Evolutionary conservation across 2,329 filamentous ascomycete species (phyloP), one percentile per base, ranked within the genome.

Genomic region (Alternaria tenuissima): DNA sequence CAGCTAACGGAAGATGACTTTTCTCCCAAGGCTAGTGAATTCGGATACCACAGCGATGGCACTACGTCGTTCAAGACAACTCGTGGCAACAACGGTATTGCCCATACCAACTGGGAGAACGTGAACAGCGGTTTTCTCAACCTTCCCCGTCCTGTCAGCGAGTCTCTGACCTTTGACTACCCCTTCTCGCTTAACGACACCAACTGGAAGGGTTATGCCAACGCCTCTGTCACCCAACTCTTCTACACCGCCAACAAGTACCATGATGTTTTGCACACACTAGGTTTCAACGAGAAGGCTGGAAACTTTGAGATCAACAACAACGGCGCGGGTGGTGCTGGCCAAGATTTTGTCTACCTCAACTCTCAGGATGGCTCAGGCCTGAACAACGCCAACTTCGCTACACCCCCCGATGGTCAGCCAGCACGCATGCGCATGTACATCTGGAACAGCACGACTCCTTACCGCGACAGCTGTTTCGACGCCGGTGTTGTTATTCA

Each of bases 271-370:
- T 80, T 88, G 9, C 84, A 88, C 65, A 70, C 77, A 6, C 82
- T 88, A 0, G 86, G 87, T 5, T 88, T 88, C 74, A 84, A 78
- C 36, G 86, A 88, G 73, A 72, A 65, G 1, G 86, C 87, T 1
- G 86, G 86, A 6, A 89, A 89, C 76, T 89, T 88, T 73, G 82
- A 88, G 75, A 68, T 75, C 53, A 84, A 86, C 78, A 88, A 88
- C 78, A 81, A 84, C 61, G 83, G 81, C 44, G 72, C 79, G 41
- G 86, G 86, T 4, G 87, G 87, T 18, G 43, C 63, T 5, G 85
- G 81, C 12, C 78, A 77, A 52, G 87, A 88, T 65, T 81, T 80
- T 44, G 84, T 86, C 38, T 86, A 86, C 57, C 78, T 87, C 39
- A 86, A 86, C 62, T 75, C 85, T 0, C 87, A 89, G 66, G 86